These are phyloP conservation scores for Scheffersomyces stipitis DNA, from an alignment of 805 yeast species.

Conservation along the genomic window DNA sequence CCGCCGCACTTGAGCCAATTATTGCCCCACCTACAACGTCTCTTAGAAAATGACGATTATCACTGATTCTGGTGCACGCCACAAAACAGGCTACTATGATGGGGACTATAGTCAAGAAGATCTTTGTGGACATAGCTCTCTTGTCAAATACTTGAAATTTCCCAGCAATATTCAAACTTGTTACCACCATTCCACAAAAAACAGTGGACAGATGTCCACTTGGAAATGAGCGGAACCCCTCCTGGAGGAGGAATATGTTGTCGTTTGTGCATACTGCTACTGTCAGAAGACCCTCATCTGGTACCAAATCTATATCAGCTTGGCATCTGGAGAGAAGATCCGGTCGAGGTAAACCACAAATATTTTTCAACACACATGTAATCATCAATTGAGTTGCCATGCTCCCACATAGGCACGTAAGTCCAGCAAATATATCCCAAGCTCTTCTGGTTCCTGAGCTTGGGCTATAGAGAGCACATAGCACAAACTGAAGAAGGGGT, in stretches of 20 bases:
- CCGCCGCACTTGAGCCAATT: constrained; percentile 34
- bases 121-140: constrained; percentile 33
- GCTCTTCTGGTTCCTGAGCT: constrained; percentile 18
- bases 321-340: constrained; percentile 25
- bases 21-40: constrained; percentile 42
- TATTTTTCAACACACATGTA: constrained; percentile 32
- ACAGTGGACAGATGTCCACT: constrained; percentile 30
- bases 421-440: constrained; percentile 43
- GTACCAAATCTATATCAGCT: constrained; percentile 11
- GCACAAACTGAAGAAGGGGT: constrained; percentile 31
- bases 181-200: constrained; percentile 33
- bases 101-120: constrained; percentile 34
- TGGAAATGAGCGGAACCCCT: constrained; percentile 29
- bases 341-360: constrained; percentile 29
- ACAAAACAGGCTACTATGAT: constrained; percentile 32
- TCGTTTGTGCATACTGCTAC: constrained; percentile 18
- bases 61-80: constrained; percentile 46
- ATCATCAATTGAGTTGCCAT: constrained; percentile 36
- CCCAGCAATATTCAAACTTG: constrained; percentile 33
- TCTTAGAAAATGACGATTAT: constrained; percentile 42
- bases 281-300: constrained; percentile 9
- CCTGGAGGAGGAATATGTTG: constrained; percentile 13
- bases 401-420: constrained; percentile 37
- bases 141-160: constrained; percentile 35
- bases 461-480: constrained; percentile 13